These are phyloP conservation scores for Fonsecaea multimorphosa DNA, from an alignment of 2,329 filamentous ascomycete genomes.

Conservation along the genomic window DNA sequence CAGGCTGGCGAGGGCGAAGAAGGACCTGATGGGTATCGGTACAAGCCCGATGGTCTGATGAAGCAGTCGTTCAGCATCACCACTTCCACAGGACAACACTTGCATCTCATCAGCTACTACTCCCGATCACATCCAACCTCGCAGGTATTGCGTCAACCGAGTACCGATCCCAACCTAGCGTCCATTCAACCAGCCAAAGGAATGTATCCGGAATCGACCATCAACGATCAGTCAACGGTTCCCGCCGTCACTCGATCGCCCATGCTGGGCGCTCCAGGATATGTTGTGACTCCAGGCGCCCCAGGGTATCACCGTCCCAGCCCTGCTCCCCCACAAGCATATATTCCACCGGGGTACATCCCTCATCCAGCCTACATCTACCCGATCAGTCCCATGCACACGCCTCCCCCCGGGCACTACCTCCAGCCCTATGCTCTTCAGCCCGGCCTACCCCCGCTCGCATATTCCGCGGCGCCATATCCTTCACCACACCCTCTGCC, in stretches of 20 bases:
- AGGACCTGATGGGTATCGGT: constrained; percentile 84
- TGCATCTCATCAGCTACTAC: constrained; percentile 98
- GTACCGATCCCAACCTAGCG: constrained; percentile 77
- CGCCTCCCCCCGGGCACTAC: constrained; percentile 47
- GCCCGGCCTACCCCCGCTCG: constrained; percentile 32
- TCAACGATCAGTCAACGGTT: constrained; percentile 81
- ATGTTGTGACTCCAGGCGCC: constrained; percentile 59
- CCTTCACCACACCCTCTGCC: constrained; percentile 31
- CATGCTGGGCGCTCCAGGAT: constrained; percentile 63
- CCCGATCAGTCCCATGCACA: constrained; percentile 53
- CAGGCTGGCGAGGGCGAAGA: constrained; percentile 72
- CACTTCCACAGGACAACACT: constrained; percentile 84
- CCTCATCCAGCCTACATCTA: constrained; percentile 48
- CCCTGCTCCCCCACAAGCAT: constrained; percentile 48
- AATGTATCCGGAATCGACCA: constrained; percentile 95
- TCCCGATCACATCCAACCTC: constrained; percentile 76
- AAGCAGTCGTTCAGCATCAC: constrained; percentile 99
- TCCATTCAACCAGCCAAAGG: constrained; percentile 87
- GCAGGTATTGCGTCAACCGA: constrained; percentile 78
- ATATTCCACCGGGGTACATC: constrained; percentile 43
- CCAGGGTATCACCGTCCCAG: constrained; percentile 60
- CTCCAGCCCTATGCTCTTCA: constrained; percentile 33
- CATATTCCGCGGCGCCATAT: constrained; percentile 30
- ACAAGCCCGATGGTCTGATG: constrained; percentile 96
- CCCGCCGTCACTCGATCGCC: constrained; percentile 80